Conservation (phyloP, 1,284 basidiomycete genomes). For the Sanghuangporus weigelae region DNA sequence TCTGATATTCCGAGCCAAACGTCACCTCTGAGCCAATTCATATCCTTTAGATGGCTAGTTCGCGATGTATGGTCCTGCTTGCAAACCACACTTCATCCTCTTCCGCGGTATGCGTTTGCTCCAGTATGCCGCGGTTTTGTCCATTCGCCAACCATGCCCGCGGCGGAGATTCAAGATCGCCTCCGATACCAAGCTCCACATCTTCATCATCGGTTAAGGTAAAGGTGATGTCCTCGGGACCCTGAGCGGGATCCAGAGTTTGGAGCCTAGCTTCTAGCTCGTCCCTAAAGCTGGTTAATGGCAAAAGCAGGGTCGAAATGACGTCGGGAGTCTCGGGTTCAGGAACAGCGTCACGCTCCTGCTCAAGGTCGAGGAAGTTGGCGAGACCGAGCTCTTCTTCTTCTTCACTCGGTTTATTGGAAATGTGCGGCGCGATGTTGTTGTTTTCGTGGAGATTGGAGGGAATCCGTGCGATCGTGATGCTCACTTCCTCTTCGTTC, state of each 20-base stretch:
- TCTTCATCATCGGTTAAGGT: neutral
- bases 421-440: neutral
- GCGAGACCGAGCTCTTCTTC: neutral
- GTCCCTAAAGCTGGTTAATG: neutral
- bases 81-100: neutral
- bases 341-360: neutral
- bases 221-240: neutral
- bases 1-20: neutral
- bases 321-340: neutral
- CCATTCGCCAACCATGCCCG: neutral
- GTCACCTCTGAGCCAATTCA: neutral
- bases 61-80: neutral
- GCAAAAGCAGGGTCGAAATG: neutral
- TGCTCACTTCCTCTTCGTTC: neutral
- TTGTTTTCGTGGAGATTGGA: neutral
- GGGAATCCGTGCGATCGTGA: neutral
- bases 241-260: neutral
- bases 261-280: neutral
- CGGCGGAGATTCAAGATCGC: neutral
- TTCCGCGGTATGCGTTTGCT: neutral
- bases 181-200: neutral
- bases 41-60: neutral
- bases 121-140: neutral
- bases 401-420: neutral
- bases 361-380: conserved; percentile 1